Percentiles rank a stretch among this genome's conserved stretches.
Conservation (phyloP, 2,329 filamentous ascomycete genomes). For the Exophiala lecanii-corni region DNA sequence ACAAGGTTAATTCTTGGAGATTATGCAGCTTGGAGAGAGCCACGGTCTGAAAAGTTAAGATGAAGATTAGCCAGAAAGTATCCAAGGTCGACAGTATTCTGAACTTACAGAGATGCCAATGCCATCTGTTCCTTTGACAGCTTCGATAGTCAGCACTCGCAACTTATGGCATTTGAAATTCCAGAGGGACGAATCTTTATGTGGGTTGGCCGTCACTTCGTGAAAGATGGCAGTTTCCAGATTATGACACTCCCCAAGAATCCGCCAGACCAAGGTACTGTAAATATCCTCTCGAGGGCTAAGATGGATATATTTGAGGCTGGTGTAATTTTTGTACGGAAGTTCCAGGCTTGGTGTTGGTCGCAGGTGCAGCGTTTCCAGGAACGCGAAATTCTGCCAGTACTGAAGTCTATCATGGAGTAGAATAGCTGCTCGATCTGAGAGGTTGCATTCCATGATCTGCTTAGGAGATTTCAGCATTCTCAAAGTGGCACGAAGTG, state of each 20-base stretch:
- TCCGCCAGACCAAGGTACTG: background rate
- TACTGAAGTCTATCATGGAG: background rate
- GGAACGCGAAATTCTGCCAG: background rate
- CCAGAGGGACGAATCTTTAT: background rate
- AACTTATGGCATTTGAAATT: background rate
- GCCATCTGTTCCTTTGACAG: too few species aligned
- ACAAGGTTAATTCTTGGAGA: too few species aligned
- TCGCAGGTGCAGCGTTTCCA: background rate
- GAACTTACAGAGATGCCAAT: too few species aligned
- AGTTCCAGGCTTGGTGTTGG: background rate
- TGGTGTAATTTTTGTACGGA: constrained; percentile 6
- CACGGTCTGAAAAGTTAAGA: too few species aligned
- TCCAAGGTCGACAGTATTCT: too few species aligned
- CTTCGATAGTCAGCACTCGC: too few species aligned
- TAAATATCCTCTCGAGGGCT: background rate
- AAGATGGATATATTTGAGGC: constrained; percentile 9
- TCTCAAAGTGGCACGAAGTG: constrained; percentile 32
- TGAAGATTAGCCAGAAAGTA: too few species aligned
- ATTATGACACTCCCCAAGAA: constrained; percentile 6
- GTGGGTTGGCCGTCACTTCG: background rate
- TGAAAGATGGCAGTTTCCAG: constrained; percentile 8
- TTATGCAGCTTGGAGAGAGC: too few species aligned
- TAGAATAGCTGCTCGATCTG: background rate
- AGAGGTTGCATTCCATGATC: background rate
- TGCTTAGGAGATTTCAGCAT: constrained; percentile 32